phyloP scores from a whole-genome alignment of 2,329 filamentous ascomycete species.

The Aspergillus awamori region DNA sequence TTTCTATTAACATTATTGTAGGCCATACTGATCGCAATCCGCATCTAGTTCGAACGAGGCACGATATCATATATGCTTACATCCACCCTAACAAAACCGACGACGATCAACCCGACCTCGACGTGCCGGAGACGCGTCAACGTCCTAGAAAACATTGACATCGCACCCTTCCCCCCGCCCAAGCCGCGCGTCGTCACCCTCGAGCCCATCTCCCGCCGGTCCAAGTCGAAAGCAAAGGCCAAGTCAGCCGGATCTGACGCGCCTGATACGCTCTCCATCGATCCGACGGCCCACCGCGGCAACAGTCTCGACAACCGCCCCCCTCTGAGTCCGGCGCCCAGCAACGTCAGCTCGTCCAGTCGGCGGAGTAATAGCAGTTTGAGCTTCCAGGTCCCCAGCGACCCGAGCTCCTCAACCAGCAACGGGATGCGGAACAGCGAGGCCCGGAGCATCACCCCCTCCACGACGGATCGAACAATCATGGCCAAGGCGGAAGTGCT shows the following conservation, averaged over 20 bases:
- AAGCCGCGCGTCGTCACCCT: slow-evolving; percentile 82
- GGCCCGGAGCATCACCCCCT: slow-evolving; percentile 53
- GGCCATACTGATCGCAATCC: not conserved
- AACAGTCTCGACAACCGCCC: slow-evolving; percentile 40
- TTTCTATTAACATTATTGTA: no score
- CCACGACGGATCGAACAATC: slow-evolving; percentile 73
- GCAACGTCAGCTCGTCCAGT: slow-evolving; percentile 73
- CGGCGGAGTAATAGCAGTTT: slow-evolving; percentile 66
- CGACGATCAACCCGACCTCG: slow-evolving; percentile 76
- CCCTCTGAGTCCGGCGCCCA: slow-evolving; percentile 57
- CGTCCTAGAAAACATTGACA: slow-evolving; percentile 80
- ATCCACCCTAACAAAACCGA: slow-evolving; percentile 85
- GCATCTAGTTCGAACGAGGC: slow-evolving; percentile 82
- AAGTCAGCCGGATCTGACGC: slow-evolving; percentile 50
- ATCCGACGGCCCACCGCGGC: slow-evolving; percentile 47
- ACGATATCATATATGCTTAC: slow-evolving; percentile 90
- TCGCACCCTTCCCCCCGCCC: slow-evolving; percentile 72
- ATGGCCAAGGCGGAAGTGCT: slow-evolving; percentile 82
- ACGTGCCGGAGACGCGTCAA: slow-evolving; percentile 81
- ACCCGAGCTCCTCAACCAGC: slow-evolving; percentile 45
- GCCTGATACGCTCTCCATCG: slow-evolving; percentile 51
- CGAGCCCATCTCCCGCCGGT: slow-evolving; percentile 77
- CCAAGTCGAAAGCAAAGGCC: slow-evolving; percentile 59
- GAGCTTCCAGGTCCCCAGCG: slow-evolving; percentile 57
- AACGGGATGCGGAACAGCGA: slow-evolving; percentile 51